Conservation (phyloP, 75 land plant species). For the Adiantum capillusveneris region DNA sequence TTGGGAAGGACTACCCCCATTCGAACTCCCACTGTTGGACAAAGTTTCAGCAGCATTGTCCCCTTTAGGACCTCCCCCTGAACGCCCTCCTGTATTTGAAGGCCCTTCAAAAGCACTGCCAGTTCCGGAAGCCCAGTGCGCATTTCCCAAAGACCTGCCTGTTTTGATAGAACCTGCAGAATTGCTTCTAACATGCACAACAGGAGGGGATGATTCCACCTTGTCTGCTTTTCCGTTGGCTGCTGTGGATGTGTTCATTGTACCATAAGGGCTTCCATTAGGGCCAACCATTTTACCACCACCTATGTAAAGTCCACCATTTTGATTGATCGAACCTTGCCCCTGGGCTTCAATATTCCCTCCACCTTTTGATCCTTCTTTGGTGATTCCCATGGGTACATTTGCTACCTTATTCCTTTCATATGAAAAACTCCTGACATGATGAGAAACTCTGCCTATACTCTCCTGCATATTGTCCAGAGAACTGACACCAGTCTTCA, state of each 20-base stretch:
- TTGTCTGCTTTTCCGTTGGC: neutral
- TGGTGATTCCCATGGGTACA: neutral
- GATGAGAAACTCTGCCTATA: too few relatives aligned
- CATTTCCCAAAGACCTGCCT: too few relatives aligned
- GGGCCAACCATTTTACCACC: neutral
- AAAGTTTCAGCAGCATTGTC: too few relatives aligned
- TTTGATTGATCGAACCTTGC: neutral
- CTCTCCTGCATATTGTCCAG: too few relatives aligned
- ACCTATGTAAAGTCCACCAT: constrained; percentile 4
- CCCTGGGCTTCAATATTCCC: neutral
- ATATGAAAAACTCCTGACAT: too few relatives aligned
- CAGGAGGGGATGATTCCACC: neutral
- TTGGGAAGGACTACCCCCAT: neutral
- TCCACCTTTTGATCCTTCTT: neutral
- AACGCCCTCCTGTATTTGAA: neutral
- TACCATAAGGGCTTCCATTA: neutral
- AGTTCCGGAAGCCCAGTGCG: too few relatives aligned
- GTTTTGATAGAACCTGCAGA: too few relatives aligned
- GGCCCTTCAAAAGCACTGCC: neutral
- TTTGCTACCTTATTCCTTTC: too few relatives aligned
- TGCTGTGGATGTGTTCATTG: neutral
- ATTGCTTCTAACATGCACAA: too few relatives aligned
- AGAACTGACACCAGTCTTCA: too few relatives aligned
- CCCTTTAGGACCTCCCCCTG: too few relatives aligned
- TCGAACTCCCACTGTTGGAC: neutral